These are phyloP conservation scores for Nakaseomyces bracarensis DNA, from an alignment of 1,139 yeast genomes.

Conservation along the genomic window DNA sequence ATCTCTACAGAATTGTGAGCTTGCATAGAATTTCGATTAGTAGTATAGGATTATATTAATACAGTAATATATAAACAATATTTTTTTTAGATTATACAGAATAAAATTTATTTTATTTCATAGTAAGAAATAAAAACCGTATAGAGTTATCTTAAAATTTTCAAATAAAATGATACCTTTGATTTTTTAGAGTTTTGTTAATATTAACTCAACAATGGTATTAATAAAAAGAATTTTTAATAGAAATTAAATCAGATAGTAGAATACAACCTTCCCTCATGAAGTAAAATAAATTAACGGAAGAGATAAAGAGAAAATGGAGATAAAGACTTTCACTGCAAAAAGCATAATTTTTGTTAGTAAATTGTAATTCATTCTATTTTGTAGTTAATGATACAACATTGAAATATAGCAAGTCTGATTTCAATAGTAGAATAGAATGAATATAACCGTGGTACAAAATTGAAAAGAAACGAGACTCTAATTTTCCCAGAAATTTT, in stretches of 20 bases:
- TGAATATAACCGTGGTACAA: neutral
- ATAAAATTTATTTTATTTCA: neutral
- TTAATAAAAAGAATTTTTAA: constrained; percentile 4
- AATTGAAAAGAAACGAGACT: neutral
- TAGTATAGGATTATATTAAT: constrained; percentile 3
- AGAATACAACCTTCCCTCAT: constrained; percentile 8
- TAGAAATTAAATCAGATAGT: constrained; percentile 4
- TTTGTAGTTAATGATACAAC: neutral
- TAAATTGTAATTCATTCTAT: constrained; percentile 1
- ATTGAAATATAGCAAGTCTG: neutral
- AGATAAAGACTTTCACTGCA: constrained; percentile 3
- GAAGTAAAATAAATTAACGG: constrained; percentile 3
- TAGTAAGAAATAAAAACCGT: neutral
- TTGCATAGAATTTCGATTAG: neutral
- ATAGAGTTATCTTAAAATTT: neutral
- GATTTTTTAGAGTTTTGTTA: neutral
- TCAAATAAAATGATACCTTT: neutral
- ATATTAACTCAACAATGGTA: neutral
- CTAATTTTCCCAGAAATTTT: neutral
- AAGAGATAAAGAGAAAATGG: constrained; percentile 4
- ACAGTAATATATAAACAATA: constrained; percentile 7
- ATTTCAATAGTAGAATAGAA: neutral
- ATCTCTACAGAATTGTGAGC: neutral
- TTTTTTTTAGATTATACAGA: constrained; percentile 3
- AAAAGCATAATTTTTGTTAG: constrained; percentile 1